phyloP scores from a whole-genome alignment of 129 eudicot genomes.

The Escallonia rubra region DNA sequence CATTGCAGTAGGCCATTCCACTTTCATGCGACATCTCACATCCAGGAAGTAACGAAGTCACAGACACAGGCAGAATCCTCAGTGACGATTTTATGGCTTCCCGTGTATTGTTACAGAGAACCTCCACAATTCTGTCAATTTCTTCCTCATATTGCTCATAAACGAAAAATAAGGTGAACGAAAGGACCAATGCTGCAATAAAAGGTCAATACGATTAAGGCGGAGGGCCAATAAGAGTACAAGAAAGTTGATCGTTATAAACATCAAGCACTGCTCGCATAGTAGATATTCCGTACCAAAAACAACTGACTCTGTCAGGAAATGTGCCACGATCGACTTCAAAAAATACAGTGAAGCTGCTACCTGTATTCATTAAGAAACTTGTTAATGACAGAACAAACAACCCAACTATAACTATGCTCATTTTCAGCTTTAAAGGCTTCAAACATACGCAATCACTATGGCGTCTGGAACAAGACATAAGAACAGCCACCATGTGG shows the following conservation, averaged over 20 bases:
- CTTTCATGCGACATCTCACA: no score
- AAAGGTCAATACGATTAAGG: background rate
- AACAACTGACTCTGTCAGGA: slow-evolving; percentile 60
- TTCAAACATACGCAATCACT: no score
- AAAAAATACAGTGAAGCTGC: slow-evolving; percentile 37
- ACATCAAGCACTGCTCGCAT: background rate
- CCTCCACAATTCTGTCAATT: slow-evolving; percentile 43
- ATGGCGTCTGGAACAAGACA: no score
- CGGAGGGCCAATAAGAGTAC: background rate
- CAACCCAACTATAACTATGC: no score
- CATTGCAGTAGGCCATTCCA: no score
- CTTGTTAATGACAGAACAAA: background rate
- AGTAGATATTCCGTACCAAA: slow-evolving; percentile 38
- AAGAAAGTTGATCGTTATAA: background rate
- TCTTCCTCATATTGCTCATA: slow-evolving; percentile 84
- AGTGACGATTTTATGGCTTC: slow-evolving; percentile 19
- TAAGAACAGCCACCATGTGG: no score
- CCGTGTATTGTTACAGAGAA: slow-evolving; percentile 23
- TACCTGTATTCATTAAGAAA: slow-evolving; percentile 35
- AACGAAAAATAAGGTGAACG: slow-evolving; percentile 55
- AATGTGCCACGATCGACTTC: slow-evolving; percentile 49
- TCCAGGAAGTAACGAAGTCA: slow-evolving; percentile 29
- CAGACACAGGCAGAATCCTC: slow-evolving; percentile 31
- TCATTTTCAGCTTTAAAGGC: no score
- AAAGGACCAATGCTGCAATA: slow-evolving; percentile 61